Evolutionary conservation across 1,284 basidiomycete genomes (phyloP), one percentile per base, ranked within the genome.

Genomic region (Erythrobasidium hasegawianum): DNA sequence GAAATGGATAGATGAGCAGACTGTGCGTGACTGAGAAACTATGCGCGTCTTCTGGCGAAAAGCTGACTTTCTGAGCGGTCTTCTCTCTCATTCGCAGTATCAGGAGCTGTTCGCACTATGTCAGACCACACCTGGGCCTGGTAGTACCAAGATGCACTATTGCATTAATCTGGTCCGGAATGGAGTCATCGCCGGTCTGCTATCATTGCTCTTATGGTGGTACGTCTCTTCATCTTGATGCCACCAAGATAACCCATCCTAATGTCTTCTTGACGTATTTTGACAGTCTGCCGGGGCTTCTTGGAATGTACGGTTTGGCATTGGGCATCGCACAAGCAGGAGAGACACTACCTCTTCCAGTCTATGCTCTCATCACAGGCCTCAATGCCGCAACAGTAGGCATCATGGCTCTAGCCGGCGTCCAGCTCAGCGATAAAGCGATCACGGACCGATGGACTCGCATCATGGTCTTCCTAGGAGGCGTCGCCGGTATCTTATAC

Each of bases 311-410:
- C 18, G 79, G 76, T 2, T 75, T 85, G 9, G 81, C 79, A 0
- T 76, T 82, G 0, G 83, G 80, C n/a, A 79, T 85, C 2, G 73
- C 77, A n/a, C 76, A 72, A 4, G 80, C 85, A 18, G 78, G 79
- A 10, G 77, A 80, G 33, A 74, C 72, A 2, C 78, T 85, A 0
- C 83, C 84, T 0, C 73, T 75, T 1, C 79, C 81, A 43, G 83
- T 81, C 11, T 81, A 83, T 47, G 82, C 80, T 1, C 76, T 84
- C 8, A 75, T 86, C 16, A 82, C 82, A 0, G 84, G 84, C 0
- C 71, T 86, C 18, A 85, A 86, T 71, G 81, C 83, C 0, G 79
- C 83, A 0, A 82, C 82, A 0, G 84, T 85, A 1, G 84, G 84
- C 0, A 75, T 85, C 22, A 83, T 85, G 61, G 81, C 81, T 0